Evolutionary conservation across 2,329 filamentous ascomycete genomes (phyloP), one percentile per base, ranked within the genome.

Genomic region (Pyricularia sp.): DNA sequence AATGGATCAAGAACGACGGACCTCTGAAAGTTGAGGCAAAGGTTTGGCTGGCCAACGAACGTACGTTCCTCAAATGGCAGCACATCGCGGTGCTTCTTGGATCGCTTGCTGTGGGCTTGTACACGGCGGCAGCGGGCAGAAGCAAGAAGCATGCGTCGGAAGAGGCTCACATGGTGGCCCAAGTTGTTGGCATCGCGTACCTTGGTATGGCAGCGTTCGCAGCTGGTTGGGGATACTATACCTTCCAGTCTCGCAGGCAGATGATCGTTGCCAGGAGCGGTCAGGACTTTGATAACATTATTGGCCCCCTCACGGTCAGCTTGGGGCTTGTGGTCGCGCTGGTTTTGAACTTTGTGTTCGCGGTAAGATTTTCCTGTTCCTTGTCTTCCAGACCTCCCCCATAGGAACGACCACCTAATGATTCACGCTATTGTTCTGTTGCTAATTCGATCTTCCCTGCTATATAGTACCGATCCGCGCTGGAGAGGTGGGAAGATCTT

Each of bases 11-110:
- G 79, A 96, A 99, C 76, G 84, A 89, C 40, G 93, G 94, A 3
- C 90, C 92, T 44, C 84, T 97, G 68, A 89, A 92, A 73, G 91
- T 99, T 65, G 94, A 99, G 78, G 92, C 91, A 67, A 99, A 99
- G 77, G 93, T 99, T 33, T 99, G 94, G 93, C 87, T 99, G 65
- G 94, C 94, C 65, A 99, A 99, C 76, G 93, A 99, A 78, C 88
- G 94, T 67, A 99, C 94, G 0, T 99, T 97, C 74, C 88, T 99
- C 76, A 97, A 97, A 76, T 99, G 94, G 94, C 91, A 97, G 79
- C 93, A 97, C 75, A 92, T 99, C 71, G 88, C 87, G 67, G 86
- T 99, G 62, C 82, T 99, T 16, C 86, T 99, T 28, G 93, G 92
- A 49, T 87, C 88, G 26, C 78, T 99, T 33, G 90, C 91, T 0